Conservation (phyloP, 148 eudicot genomes). For the Talinum fruticosum region DNA sequence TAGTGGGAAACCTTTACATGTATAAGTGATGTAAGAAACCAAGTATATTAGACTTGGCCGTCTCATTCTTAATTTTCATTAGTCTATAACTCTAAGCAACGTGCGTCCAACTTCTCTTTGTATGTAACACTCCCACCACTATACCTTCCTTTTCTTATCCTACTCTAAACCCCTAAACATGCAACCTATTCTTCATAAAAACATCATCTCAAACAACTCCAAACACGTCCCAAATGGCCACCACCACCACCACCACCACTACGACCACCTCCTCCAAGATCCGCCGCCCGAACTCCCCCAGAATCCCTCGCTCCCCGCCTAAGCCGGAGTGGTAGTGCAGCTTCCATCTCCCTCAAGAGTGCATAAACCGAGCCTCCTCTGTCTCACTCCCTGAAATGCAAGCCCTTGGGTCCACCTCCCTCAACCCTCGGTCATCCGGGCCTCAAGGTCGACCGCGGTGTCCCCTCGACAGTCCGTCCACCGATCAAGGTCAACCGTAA, state of each 20-base stretch:
- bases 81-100: slow-evolving; percentile 26
- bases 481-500: slow-evolving; percentile 27
- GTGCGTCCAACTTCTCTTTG: slow-evolving; percentile 38
- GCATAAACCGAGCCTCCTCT: slow-evolving; percentile 16
- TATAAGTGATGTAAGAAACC: neutral
- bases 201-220: slow-evolving; percentile 1
- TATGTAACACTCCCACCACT: slow-evolving; percentile 28
- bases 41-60: slow-evolving; percentile 17
- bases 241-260: slow-evolving; percentile 20
- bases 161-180: neutral
- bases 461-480: slow-evolving; percentile 40
- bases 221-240: slow-evolving; percentile 22
- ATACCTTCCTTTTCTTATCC: neutral
- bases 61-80: slow-evolving; percentile 12
- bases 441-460: slow-evolving; percentile 28
- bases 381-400: slow-evolving; percentile 27
- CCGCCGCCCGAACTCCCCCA: slow-evolving; percentile 28
- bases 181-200: neutral
- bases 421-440: slow-evolving; percentile 10
- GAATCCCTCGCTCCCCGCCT: neutral
- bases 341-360: slow-evolving; percentile 36
- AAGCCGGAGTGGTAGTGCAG: neutral
- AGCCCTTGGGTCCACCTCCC: slow-evolving; percentile 20
- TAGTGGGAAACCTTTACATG: slow-evolving; percentile 24
- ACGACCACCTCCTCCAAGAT: slow-evolving; percentile 17